A percentile compares a stretch with the other conserved stretches of the same genome.
Conservation (phyloP, 1,139 yeast genomes). For the Zygosaccharomyces pseudobailii region DNA sequence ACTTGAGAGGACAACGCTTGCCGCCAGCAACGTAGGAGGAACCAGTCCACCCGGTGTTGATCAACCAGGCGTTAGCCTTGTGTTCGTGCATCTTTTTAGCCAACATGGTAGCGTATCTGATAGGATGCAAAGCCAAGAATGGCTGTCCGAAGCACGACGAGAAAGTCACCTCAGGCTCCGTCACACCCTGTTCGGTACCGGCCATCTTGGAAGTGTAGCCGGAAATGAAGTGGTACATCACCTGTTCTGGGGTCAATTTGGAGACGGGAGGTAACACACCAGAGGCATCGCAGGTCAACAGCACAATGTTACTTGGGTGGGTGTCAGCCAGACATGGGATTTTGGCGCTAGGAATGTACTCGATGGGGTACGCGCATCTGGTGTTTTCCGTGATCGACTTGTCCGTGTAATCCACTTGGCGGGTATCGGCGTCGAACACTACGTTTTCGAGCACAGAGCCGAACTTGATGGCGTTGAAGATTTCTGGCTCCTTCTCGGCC, state of each 20-base stretch:
- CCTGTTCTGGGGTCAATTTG: conserved; percentile 88
- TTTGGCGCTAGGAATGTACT: conserved; percentile 92
- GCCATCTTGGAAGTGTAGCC: conserved; percentile 99
- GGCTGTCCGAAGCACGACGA: conserved; percentile 99
- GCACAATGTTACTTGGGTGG: conserved; percentile 89
- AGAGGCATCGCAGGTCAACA: conserved; percentile 95
- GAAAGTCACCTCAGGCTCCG: conserved; percentile 97
- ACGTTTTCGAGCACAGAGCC: conserved; percentile 95
- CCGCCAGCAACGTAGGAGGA: conserved; percentile 91
- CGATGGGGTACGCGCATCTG: conserved; percentile 98
- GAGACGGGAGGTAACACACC: conserved; percentile 98
- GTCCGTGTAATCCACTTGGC: conserved; percentile 82
- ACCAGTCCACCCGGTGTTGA: conserved; percentile 99
- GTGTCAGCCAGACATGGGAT: conserved; percentile 87
- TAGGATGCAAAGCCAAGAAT: conserved; percentile 96
- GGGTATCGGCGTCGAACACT: conserved; percentile 72
- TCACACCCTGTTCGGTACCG: conserved; percentile 98
- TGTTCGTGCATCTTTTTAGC: conserved; percentile 88
- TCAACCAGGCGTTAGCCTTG: conserved; percentile 91
- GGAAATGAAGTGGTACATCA: conserved; percentile 97
- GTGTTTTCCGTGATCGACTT: conserved; percentile 90
- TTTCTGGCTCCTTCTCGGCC: conserved; percentile 95
- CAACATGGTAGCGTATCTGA: conserved; percentile 95
- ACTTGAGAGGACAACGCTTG: conserved; percentile 94
- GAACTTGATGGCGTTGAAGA: conserved; percentile 88